Conservation (phyloP, 148 eudicot genomes). For the Salicornia ramosissima region DNA sequence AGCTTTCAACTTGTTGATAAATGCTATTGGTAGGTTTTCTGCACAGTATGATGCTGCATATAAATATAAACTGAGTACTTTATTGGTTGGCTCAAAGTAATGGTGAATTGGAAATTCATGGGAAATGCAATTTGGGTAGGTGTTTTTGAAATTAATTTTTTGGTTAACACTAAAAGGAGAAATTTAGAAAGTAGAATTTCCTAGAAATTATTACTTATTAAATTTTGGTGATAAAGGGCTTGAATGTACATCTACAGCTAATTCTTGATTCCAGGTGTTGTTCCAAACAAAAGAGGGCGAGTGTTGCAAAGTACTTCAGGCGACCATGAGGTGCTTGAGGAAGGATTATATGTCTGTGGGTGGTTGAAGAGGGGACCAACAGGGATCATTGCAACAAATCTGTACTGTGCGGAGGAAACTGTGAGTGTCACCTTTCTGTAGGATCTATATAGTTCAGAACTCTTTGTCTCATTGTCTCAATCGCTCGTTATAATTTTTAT, state of each 20-base stretch:
- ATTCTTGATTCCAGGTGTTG: conserved; percentile 52
- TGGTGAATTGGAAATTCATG: too few species aligned
- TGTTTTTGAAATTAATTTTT: too few species aligned
- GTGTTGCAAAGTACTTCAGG: conserved; percentile 40
- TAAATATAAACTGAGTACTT: background rate
- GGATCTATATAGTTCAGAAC: background rate
- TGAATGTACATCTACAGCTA: background rate
- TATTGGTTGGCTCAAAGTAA: too few species aligned
- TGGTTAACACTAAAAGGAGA: too few species aligned
- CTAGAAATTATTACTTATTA: background rate
- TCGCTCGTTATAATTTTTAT: background rate
- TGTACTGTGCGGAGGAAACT: conserved; percentile 90
- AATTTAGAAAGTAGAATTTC: background rate
- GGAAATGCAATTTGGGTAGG: too few species aligned
- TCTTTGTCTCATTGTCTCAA: background rate
- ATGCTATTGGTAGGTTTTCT: background rate
- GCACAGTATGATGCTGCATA: background rate
- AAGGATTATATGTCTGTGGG: conserved; percentile 83
- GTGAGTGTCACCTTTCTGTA: conserved; percentile 35
- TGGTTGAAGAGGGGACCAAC: conserved; percentile 99
- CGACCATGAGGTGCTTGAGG: conserved; percentile 34
- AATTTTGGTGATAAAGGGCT: background rate
- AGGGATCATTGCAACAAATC: conserved; percentile 89
- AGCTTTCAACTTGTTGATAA: background rate
- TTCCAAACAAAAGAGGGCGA: conserved; percentile 78